Conservation (phyloP, 805 yeast genomes). For the Metschnikowia sp. region DNA sequence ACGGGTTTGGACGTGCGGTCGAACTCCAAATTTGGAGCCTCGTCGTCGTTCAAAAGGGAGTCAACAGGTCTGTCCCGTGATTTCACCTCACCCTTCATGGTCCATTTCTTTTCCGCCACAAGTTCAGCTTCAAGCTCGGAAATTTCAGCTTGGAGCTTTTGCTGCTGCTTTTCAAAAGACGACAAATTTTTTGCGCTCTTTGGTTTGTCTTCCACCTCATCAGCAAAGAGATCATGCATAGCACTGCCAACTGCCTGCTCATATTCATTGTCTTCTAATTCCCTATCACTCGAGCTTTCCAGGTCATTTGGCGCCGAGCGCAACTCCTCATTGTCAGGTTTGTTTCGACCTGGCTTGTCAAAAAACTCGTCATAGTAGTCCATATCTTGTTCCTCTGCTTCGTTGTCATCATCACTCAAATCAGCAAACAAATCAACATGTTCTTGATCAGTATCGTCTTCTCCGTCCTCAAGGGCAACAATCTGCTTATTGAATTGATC, state of each 20-base stretch:
- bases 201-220: constrained; percentile 23
- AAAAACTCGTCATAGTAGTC: constrained; percentile 67
- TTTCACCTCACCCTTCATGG: constrained; percentile 87
- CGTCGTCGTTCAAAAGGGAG: constrained; percentile 68
- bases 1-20: constrained; percentile 95
- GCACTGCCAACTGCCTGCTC: constrained; percentile 60
- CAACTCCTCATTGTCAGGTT: constrained; percentile 10
- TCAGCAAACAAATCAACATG: constrained; percentile 42
- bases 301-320: constrained; percentile 10
- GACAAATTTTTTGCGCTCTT: constrained; percentile 46
- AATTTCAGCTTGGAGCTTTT: constrained; percentile 72
- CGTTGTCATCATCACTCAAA: constrained; percentile 33
- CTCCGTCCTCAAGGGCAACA: constrained; percentile 57
- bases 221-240: constrained; percentile 59
- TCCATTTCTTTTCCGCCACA: constrained; percentile 89
- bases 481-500: constrained; percentile 79
- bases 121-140: constrained; percentile 78
- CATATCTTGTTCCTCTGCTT: constrained; percentile 41
- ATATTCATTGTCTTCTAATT: constrained; percentile 56
- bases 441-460: constrained; percentile 33
- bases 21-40: constrained; percentile 62
- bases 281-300: constrained; percentile 36
- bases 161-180: constrained; percentile 80
- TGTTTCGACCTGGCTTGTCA: constrained; percentile 39
- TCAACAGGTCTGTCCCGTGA: constrained; percentile 81